phyloP scores from a whole-genome alignment of 2,329 filamentous ascomycete genomes.

The Aspergillus sp. region DNA sequence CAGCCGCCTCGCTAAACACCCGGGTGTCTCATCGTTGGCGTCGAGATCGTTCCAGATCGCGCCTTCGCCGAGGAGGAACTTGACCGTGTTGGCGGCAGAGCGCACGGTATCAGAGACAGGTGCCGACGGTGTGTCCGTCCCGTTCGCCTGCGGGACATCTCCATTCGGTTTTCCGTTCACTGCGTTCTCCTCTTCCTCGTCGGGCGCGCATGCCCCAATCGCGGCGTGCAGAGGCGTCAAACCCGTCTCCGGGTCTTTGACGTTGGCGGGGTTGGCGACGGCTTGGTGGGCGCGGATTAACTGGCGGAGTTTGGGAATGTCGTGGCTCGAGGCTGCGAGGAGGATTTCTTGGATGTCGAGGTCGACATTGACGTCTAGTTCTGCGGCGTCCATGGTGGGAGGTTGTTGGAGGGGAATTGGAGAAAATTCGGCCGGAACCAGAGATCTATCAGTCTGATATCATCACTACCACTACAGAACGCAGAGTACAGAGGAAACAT shows the following conservation, averaged over 20 bases:
- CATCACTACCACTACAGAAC: too few species aligned
- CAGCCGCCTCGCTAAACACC: conserved; percentile 66
- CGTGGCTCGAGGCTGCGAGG: conserved; percentile 56
- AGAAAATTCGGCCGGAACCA: too few species aligned
- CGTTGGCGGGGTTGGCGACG: conserved; percentile 52
- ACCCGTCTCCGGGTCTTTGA: conserved; percentile 75
- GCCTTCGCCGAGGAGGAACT: conserved; percentile 71
- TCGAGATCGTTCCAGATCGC: conserved; percentile 98
- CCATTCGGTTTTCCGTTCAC: conserved; percentile 17
- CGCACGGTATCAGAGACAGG: conserved; percentile 35
- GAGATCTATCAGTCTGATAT: too few species aligned
- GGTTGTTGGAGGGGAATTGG: too few species aligned
- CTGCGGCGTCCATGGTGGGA: too few species aligned
- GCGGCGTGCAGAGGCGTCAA: conserved; percentile 84
- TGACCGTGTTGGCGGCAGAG: conserved; percentile 58
- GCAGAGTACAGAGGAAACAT: too few species aligned
- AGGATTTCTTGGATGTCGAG: conserved; percentile 50
- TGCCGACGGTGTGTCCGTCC: conserved; percentile 19
- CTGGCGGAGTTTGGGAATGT: conserved; percentile 57
- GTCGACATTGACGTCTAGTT: conserved; percentile 28
- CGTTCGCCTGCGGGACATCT: too few species aligned
- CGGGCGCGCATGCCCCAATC: conserved; percentile 60
- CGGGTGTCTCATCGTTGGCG: conserved; percentile 76
- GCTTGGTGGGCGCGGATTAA: conserved; percentile 51
- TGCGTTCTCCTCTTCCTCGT: conserved; percentile 18